These are phyloP conservation scores for Starmerella asiatica DNA, from an alignment of 805 yeast genomes.

Conservation along the genomic window DNA sequence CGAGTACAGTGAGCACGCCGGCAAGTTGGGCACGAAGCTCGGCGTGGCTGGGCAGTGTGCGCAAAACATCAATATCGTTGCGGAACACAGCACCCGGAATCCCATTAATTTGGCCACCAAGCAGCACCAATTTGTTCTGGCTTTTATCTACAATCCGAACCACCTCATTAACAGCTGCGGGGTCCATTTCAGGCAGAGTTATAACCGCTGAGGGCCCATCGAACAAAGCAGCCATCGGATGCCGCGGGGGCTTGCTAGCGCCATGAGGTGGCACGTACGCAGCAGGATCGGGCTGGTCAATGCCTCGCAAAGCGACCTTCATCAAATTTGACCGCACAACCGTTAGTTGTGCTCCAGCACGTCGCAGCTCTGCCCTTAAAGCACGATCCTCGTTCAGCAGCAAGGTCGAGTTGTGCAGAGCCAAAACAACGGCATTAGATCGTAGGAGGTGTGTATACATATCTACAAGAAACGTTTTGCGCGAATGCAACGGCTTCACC, in stretches of 20 bases:
- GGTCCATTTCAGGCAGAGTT: constrained; percentile 54
- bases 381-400: constrained; percentile 51
- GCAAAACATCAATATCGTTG: constrained; percentile 43
- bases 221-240: constrained; percentile 59
- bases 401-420: constrained; percentile 76
- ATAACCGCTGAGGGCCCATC: constrained; percentile 80
- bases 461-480: constrained; percentile 81
- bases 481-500: constrained; percentile 39
- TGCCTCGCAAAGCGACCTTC: constrained; percentile 61
- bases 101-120: constrained; percentile 75
- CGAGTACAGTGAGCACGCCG: constrained; percentile 66
- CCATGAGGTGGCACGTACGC: constrained; percentile 30
- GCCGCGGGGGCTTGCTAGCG: constrained; percentile 27
- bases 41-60: constrained; percentile 57
- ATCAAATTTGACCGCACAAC: constrained; percentile 58
- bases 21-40: constrained; percentile 70
- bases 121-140: constrained; percentile 59
- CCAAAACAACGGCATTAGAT: constrained; percentile 53
- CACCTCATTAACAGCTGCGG: constrained; percentile 48
- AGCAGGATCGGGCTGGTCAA: constrained; percentile 62
- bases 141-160: constrained; percentile 47
- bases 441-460: constrained; percentile 60
- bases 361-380: constrained; percentile 47
- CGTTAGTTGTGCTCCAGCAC: constrained; percentile 56
- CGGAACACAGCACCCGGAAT: constrained; percentile 10